Evolutionary conservation across 192 early-diverging fungal species (phyloP), one percentile per base, ranked within the genome.

Genomic region (Podila epigama): DNA sequence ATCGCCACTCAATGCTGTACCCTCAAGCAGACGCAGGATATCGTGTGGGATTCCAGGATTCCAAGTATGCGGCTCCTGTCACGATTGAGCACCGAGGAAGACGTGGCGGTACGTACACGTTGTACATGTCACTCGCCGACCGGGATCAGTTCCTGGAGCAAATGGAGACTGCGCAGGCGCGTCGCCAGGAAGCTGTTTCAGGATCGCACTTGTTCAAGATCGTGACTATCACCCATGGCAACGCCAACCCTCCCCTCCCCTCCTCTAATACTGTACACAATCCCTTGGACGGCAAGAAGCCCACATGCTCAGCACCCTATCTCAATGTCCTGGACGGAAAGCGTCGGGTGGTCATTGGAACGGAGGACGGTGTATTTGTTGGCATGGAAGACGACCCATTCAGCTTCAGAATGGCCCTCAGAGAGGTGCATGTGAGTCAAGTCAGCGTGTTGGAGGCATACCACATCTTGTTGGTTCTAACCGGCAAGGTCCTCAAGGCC

Each of bases 361-460:
- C 95, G 1, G 95, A 98, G 60, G 84, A 87, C 18, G 97, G 97
- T 4, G 79, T 98, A 9, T 98, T 89, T 59, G 81, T 93, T 1
- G 91, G 89, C 1, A 83, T 90, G 50, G 70, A 96, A 29, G 73
- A 64, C 27, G 73, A 77, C 56, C 65, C 65, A 0, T 77, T 44
- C 44, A 68, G 73, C 61, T 77, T 77, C 50, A 35, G 73, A 15
- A 32, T 77, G 16, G 73, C 73, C 18, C 27, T 77, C 35, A 58
- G 18, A 18, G 79, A 86, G 18, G 33, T 93, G 58, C 90, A 93
- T 51, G 89, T 96, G 42, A 83, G 79, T 34, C 96, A 98, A 82
- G 87, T 98, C 54, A 94, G 95, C 65, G 90, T 95, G 40, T 66
- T 97, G 39, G 90, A 91, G 77, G 85, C 90, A 31, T 88, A 86